These are phyloP conservation scores for Mucor indicus DNA, from an alignment of 371 early-diverging fungal genomes.

Conservation along the genomic window DNA sequence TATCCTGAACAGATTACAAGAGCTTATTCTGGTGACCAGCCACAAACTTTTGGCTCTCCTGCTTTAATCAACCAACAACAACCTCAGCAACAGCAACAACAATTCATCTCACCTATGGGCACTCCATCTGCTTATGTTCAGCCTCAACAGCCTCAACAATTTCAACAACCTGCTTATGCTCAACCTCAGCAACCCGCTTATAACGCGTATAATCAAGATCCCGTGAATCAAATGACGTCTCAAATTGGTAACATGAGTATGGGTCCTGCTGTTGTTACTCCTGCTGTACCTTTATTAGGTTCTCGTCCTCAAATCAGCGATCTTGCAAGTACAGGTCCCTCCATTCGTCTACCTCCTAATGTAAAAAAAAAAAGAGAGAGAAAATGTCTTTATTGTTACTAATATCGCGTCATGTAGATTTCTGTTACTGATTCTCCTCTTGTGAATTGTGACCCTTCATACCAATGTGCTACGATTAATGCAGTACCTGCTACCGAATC, in stretches of 20 bases:
- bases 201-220: constrained; percentile 24
- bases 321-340: constrained; percentile 51
- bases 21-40: constrained; percentile 39
- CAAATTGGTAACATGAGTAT: constrained; percentile 47
- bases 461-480: constrained; percentile 89
- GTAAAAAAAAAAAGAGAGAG: constrained; percentile 24
- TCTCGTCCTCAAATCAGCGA: constrained; percentile 57
- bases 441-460: constrained; percentile 70
- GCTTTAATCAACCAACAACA: constrained; percentile 14
- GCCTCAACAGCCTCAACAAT: constrained; percentile 15
- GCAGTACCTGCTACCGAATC: constrained; percentile 82
- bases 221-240: constrained; percentile 33
- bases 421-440: constrained; percentile 67
- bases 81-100: constrained; percentile 16
- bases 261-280: constrained; percentile 21
- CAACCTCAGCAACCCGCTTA: constrained; percentile 30
- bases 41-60: constrained; percentile 19
- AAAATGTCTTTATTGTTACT: background rate
- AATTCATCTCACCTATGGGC: constrained; percentile 33
- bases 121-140: constrained; percentile 16
- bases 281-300: constrained; percentile 49
- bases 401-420: constrained; percentile 29
- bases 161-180: constrained; percentile 16
- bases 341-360: constrained; percentile 57
- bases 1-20: constrained; percentile 59